Conservation (phyloP, 768 basidiomycete species). For the Rhizopogon vesiculosus region DNA sequence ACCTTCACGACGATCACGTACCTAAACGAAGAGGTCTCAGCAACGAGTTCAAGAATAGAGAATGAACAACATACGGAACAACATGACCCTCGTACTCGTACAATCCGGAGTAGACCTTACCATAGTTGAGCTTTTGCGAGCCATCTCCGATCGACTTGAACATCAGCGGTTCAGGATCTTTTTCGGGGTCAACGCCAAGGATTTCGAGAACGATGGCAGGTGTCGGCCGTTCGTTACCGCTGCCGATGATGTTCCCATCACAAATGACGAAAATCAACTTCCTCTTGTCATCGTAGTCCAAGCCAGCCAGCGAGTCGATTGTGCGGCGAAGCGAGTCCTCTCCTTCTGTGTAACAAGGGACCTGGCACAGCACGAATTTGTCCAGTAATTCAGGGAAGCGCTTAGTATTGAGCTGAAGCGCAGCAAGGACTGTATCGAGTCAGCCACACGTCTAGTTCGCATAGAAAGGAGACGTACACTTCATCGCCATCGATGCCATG, state of each 20-base stretch:
- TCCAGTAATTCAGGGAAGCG: slow-evolving; percentile 61
- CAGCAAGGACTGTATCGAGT: slow-evolving; percentile 48
- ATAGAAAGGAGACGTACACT: slow-evolving; percentile 41
- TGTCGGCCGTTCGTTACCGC: slow-evolving; percentile 63
- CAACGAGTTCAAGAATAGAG: background rate
- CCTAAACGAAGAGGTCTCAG: slow-evolving; percentile 18
- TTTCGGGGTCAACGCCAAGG: slow-evolving; percentile 59
- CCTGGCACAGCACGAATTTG: slow-evolving; percentile 66
- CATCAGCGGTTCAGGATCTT: slow-evolving; percentile 59
- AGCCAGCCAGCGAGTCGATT: slow-evolving; percentile 60
- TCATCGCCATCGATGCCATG: slow-evolving; percentile 50
- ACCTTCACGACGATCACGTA: slow-evolving; percentile 64
- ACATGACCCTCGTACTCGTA: slow-evolving; percentile 72
- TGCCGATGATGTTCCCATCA: slow-evolving; percentile 69
- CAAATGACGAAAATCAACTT: slow-evolving; percentile 65
- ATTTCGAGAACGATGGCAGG: slow-evolving; percentile 65
- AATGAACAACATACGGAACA: slow-evolving; percentile 43
- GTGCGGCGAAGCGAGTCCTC: slow-evolving; percentile 64
- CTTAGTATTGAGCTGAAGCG: slow-evolving; percentile 56
- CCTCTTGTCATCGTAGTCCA: slow-evolving; percentile 69
- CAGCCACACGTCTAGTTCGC: background rate
- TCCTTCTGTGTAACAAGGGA: slow-evolving; percentile 69
- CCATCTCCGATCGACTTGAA: slow-evolving; percentile 71
- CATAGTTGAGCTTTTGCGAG: slow-evolving; percentile 63
- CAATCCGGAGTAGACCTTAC: slow-evolving; percentile 64